Evolutionary conservation across 2,329 filamentous ascomycete genomes (phyloP).

Genomic region (Cercospora citrullina): DNA sequence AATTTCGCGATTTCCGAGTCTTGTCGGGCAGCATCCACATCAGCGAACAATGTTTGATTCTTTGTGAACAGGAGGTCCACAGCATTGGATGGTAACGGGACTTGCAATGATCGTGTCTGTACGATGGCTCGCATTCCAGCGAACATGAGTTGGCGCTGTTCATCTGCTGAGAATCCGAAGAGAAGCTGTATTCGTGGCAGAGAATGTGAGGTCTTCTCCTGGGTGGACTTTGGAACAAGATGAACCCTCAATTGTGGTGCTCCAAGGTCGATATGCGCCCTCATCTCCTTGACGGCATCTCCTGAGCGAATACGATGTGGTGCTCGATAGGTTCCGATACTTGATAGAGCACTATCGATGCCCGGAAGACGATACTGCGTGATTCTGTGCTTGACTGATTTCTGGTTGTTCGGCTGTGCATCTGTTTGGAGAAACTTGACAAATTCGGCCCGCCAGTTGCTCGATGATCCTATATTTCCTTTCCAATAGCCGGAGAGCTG

Average conservation of each 20-base stretch:
- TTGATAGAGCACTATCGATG: conserved; percentile 9
- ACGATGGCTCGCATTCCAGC: conserved; percentile 20
- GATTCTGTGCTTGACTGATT: background rate
- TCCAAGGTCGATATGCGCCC: background rate
- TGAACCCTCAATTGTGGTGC: conserved; percentile 1
- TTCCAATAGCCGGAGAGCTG: background rate
- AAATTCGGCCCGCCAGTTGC: background rate
- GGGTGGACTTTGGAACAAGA: conserved; percentile 2
- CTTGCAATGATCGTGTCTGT: conserved; percentile 22
- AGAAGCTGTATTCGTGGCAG: conserved; percentile 24
- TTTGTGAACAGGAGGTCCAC: conserved; percentile 30
- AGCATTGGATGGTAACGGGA: conserved; percentile 26
- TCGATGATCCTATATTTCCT: background rate
- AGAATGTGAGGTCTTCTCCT: background rate
- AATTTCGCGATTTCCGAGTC: conserved; percentile 27
- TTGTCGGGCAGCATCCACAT: background rate
- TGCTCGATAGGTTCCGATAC: background rate
- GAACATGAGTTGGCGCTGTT: conserved; percentile 11
- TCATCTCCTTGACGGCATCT: background rate
- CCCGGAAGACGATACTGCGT: background rate
- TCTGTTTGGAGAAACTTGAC: background rate
- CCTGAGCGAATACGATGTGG: background rate
- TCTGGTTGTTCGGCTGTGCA: background rate
- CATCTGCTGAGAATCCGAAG: conserved; percentile 15
- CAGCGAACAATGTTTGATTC: conserved; percentile 13